phyloP scores from a whole-genome alignment of 2,329 filamentous ascomycete species.

The Torrubiella hemipterigena region DNA sequence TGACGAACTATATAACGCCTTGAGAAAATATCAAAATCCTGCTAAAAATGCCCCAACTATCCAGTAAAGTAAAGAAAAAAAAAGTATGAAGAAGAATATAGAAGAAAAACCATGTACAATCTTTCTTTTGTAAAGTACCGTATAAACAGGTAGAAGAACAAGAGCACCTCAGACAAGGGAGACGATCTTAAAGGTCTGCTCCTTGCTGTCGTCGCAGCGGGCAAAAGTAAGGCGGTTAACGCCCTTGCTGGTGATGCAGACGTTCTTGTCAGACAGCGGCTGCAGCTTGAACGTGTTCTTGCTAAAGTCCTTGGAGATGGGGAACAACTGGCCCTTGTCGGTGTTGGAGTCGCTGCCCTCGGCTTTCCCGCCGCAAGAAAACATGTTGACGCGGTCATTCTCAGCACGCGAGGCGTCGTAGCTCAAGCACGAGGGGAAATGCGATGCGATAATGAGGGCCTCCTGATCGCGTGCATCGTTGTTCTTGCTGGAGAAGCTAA shows the following conservation, averaged over 20 bases:
- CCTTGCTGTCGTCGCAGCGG: not conserved
- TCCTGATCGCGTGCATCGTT: slow-evolving; percentile 28
- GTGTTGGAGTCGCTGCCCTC: slow-evolving; percentile 32
- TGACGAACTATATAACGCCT: too few species aligned
- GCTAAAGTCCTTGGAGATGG: too few species aligned
- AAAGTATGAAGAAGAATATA: not conserved
- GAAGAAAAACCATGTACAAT: not conserved
- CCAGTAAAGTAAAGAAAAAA: not conserved
- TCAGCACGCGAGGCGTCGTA: slow-evolving; percentile 30
- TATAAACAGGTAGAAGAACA: not conserved
- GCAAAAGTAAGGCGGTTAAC: slow-evolving; percentile 7
- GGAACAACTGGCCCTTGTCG: slow-evolving; percentile 16
- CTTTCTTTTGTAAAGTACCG: not conserved
- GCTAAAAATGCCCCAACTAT: too few species aligned
- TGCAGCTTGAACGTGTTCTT: too few species aligned
- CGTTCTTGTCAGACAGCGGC: too few species aligned
- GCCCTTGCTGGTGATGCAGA: too few species aligned
- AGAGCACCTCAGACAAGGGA: not conserved
- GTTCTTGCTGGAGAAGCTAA: slow-evolving; percentile 36
- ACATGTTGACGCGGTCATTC: slow-evolving; percentile 35
- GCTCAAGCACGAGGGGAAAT: slow-evolving; percentile 40
- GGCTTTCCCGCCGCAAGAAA: slow-evolving; percentile 39
- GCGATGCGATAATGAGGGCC: slow-evolving; percentile 33
- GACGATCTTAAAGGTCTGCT: not conserved
- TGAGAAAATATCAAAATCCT: too few species aligned